Conservation (phyloP, 2,329 filamentous ascomycete species). For the Microcyclospora pomicola region DNA sequence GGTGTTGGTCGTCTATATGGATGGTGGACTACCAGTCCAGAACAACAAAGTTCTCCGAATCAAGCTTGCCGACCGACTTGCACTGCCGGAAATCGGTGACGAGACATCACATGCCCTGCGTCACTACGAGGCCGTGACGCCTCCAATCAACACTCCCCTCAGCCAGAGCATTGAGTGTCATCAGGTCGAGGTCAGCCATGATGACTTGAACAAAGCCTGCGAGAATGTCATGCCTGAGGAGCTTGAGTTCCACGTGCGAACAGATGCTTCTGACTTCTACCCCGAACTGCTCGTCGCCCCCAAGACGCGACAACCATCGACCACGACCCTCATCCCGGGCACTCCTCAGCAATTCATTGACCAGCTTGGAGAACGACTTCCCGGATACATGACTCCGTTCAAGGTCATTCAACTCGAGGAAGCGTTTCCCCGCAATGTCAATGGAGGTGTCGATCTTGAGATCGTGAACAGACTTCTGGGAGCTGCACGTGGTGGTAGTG, state of each 20-base stretch:
- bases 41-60: slow-evolving; percentile 47
- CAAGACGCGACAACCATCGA: slow-evolving; percentile 3
- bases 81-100: slow-evolving; percentile 33
- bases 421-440: slow-evolving; percentile 13
- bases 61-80: slow-evolving; percentile 36
- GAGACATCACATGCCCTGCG: slow-evolving; percentile 29
- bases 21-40: slow-evolving; percentile 41
- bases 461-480: slow-evolving; percentile 5
- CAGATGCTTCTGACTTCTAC: slow-evolving; percentile 14
- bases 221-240: slow-evolving; percentile 7
- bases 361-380: slow-evolving; percentile 10
- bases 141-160: slow-evolving; percentile 35
- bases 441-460: slow-evolving; percentile 14
- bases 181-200: slow-evolving; percentile 6
- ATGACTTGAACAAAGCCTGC: slow-evolving; percentile 8
- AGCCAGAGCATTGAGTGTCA: slow-evolving; percentile 26
- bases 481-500: background rate
- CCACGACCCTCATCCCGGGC: slow-evolving; percentile 1
- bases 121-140: slow-evolving; percentile 39
- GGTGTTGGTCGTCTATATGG: slow-evolving; percentile 40
- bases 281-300: slow-evolving; percentile 24
- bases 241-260: slow-evolving; percentile 16
- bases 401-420: slow-evolving; percentile 15
- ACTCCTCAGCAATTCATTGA: slow-evolving; percentile 5
- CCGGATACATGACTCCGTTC: slow-evolving; percentile 18